phyloP scores from a whole-genome alignment of 768 basidiomycete genomes.

The Inosperma sp. region DNA sequence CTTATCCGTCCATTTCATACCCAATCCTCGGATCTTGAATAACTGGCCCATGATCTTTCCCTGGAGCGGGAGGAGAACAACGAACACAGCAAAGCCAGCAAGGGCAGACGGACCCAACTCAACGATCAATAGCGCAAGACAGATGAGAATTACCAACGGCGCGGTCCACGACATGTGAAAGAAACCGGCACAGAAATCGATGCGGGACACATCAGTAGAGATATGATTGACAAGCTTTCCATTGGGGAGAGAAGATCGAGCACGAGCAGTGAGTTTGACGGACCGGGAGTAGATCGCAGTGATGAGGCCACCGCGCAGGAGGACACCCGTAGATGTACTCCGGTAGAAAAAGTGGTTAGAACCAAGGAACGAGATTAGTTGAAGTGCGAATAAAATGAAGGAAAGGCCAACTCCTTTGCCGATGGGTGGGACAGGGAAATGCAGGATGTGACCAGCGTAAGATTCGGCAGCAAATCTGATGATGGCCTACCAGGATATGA shows the following conservation, averaged over 20 bases:
- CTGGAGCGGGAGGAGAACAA: constrained; percentile 72
- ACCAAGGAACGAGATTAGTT: constrained; percentile 60
- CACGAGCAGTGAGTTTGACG: constrained; percentile 69
- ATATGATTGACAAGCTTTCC: constrained; percentile 93
- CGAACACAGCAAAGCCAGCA: constrained; percentile 54
- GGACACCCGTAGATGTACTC: constrained; percentile 66
- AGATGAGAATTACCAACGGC: constrained; percentile 73
- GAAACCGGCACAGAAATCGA: constrained; percentile 81
- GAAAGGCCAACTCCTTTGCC: constrained; percentile 70
- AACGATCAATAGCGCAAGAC: constrained; percentile 65
- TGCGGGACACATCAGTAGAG: constrained; percentile 84
- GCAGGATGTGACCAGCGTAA: constrained; percentile 43
- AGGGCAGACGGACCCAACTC: constrained; percentile 49
- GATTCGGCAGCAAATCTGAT: constrained; percentile 67
- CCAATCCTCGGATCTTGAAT: constrained; percentile 62
- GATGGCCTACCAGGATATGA: constrained; percentile 44
- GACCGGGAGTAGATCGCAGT: constrained; percentile 80
- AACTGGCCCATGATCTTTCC: constrained; percentile 67
- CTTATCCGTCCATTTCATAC: constrained; percentile 88
- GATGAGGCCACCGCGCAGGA: constrained; percentile 80
- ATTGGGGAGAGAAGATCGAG: constrained; percentile 76
- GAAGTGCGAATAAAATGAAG: constrained; percentile 64
- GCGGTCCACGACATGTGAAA: constrained; percentile 72
- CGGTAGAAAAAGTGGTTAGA: constrained; percentile 85
- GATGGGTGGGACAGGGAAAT: constrained; percentile 36